Evolutionary conservation across 768 basidiomycete genomes (phyloP).

Genomic region (Podaxis mareebaensis): DNA sequence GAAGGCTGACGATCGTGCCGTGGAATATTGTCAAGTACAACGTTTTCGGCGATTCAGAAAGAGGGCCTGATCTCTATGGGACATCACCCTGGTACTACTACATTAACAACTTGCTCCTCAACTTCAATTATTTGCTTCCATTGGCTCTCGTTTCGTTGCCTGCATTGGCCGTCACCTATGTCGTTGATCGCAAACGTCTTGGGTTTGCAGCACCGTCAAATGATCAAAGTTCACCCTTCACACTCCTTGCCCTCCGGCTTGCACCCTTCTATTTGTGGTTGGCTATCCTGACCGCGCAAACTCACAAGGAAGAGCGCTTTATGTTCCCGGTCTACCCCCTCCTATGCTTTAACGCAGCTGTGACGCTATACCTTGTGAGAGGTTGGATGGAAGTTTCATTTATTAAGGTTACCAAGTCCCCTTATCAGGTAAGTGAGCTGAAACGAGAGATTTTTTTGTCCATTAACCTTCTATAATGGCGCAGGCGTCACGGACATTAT

Average conservation of each 20-base stretch:
- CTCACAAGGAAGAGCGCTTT: constrained; percentile 99
- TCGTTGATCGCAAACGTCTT: constrained; percentile 75
- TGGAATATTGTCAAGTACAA: constrained; percentile 97
- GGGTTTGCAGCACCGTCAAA: constrained; percentile 49
- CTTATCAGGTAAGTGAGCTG: constrained; percentile 67
- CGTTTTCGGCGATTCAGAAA: constrained; percentile 75
- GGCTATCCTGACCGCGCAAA: constrained; percentile 72
- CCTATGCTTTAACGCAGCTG: constrained; percentile 91
- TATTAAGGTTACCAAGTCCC: constrained; percentile 76
- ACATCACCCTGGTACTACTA: constrained; percentile 89
- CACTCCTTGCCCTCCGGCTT: constrained; percentile 73
- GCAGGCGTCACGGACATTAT: constrained; percentile 72
- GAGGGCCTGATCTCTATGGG: constrained; percentile 93
- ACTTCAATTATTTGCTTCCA: constrained; percentile 87
- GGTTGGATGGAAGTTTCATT: constrained; percentile 85
- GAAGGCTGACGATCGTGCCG: constrained; percentile 74
- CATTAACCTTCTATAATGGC: constrained; percentile 13
- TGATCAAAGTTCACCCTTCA: constrained; percentile 79
- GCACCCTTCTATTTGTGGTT: constrained; percentile 93
- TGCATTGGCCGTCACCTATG: constrained; percentile 69
- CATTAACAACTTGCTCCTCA: constrained; percentile 83
- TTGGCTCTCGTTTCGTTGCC: constrained; percentile 84
- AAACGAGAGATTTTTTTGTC: background rate
- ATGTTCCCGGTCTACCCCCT: constrained; percentile 94
- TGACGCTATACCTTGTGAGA: constrained; percentile 80